phyloP scores from a whole-genome alignment of 2,329 filamentous ascomycete genomes.

The Clonostachys rosea region DNA sequence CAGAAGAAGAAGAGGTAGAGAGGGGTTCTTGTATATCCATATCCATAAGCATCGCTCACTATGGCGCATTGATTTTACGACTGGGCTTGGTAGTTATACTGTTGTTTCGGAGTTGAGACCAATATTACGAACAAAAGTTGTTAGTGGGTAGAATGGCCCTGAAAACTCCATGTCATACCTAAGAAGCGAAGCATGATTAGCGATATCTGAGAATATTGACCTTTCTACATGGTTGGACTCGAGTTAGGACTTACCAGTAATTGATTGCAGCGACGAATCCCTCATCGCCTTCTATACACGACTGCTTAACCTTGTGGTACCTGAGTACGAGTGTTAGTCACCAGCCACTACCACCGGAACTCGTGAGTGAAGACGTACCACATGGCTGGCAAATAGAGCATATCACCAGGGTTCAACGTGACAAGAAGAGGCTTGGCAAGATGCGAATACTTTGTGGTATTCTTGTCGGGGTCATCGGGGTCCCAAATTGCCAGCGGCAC shows the following conservation, averaged over 20 bases:
- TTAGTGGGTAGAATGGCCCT: constrained; percentile 61
- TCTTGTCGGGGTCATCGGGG: constrained; percentile 50
- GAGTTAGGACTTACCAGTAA: constrained; percentile 57
- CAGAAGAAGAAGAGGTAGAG: constrained; percentile 61
- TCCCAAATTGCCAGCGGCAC: constrained; percentile 75
- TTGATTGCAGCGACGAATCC: constrained; percentile 76
- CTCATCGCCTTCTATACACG: constrained; percentile 60
- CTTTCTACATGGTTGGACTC: no score
- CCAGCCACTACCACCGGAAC: background rate
- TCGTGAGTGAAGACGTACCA: constrained; percentile 48
- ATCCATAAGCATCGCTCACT: constrained; percentile 3
- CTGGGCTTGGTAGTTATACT: background rate
- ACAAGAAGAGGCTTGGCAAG: constrained; percentile 60
- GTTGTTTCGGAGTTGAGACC: constrained; percentile 4
- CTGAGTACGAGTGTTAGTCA: constrained; percentile 20
- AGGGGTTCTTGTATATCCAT: background rate
- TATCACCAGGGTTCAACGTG: constrained; percentile 67
- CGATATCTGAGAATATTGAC: background rate
- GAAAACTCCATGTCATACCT: constrained; percentile 80
- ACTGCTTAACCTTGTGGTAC: constrained; percentile 80
- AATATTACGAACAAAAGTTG: constrained; percentile 46
- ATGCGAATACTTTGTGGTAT: constrained; percentile 53
- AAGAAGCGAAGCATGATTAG: background rate
- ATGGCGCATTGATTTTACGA: background rate
- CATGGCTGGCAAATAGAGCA: constrained; percentile 77